Conservation (phyloP, 768 basidiomycete species). For the Lactarius pseudohatsudake region DNA sequence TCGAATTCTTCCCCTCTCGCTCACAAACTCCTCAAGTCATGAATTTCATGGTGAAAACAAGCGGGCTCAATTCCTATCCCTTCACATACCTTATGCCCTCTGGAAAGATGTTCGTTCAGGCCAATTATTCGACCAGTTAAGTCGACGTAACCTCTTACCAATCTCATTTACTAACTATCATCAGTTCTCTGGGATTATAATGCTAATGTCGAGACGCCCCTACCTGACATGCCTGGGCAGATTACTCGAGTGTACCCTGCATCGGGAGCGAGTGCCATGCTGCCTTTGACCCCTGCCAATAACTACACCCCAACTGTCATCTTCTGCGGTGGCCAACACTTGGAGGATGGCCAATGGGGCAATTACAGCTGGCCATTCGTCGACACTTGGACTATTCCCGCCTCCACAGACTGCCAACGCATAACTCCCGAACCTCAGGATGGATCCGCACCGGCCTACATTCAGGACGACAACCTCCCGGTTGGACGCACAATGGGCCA, state of each 20-base stretch:
- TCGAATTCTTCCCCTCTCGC: conserved; percentile 76
- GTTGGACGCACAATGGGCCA: conserved; percentile 88
- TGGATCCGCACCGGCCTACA: conserved; percentile 58
- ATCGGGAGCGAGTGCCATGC: conserved; percentile 84
- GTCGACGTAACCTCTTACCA: conserved; percentile 23
- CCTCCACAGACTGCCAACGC: conserved; percentile 72
- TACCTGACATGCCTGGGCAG: conserved; percentile 70
- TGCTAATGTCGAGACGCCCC: conserved; percentile 55
- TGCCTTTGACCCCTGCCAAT: conserved; percentile 87
- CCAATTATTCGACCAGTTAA: conserved; percentile 75
- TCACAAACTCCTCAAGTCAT: conserved; percentile 49
- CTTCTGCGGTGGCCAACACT: conserved; percentile 88
- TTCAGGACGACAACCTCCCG: conserved; percentile 73
- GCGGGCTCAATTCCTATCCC: conserved; percentile 76
- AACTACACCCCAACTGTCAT: conserved; percentile 82
- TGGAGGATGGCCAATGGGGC: conserved; percentile 71
- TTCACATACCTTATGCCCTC: conserved; percentile 74
- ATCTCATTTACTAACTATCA: conserved; percentile 22
- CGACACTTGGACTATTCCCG: conserved; percentile 71
- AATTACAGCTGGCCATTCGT: conserved; percentile 71
- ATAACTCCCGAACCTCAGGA: conserved; percentile 84
- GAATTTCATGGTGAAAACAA: conserved; percentile 68
- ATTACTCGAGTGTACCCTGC: conserved; percentile 88
- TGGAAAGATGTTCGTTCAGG: conserved; percentile 79
- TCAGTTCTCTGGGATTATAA: conserved; percentile 53